A percentile compares a stretch with the other conserved stretches of the same genome.
These are phyloP conservation scores for Cantharellus anzutake DNA, from an alignment of 768 basidiomycete species.

Conservation along the genomic window DNA sequence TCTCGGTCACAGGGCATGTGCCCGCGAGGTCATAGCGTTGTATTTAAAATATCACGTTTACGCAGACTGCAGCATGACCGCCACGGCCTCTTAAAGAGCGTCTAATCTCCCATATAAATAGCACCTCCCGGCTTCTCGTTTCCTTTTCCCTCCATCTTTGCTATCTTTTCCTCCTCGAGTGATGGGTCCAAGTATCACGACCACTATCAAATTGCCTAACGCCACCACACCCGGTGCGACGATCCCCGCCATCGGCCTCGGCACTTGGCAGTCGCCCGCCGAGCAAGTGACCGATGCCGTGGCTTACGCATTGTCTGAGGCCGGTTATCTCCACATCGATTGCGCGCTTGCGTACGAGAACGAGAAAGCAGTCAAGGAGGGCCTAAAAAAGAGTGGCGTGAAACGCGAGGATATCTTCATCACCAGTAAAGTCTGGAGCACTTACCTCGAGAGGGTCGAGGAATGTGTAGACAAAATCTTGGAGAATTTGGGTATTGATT, in stretches of 20 bases:
- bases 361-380: constrained; percentile 43
- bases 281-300: constrained; percentile 60
- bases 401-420: constrained; percentile 58
- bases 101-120: too few relatives aligned
- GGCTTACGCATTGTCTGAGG: constrained; percentile 40
- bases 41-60: too few relatives aligned
- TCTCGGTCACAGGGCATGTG: too few relatives aligned
- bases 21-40: too few relatives aligned
- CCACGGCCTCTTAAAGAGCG: too few relatives aligned
- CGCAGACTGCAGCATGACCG: too few relatives aligned
- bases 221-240: neutral
- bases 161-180: neutral
- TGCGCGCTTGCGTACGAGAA: constrained; percentile 43
- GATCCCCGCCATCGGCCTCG: constrained; percentile 12
- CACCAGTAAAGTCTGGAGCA: constrained; percentile 28
- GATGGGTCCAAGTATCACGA: neutral
- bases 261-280: constrained; percentile 63
- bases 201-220: neutral
- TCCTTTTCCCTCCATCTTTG: too few relatives aligned
- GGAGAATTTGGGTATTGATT: constrained; percentile 44
- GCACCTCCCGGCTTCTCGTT: too few relatives aligned
- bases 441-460: constrained; percentile 34
- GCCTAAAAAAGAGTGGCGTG: constrained; percentile 59
- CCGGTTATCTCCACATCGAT: constrained; percentile 58
- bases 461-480: constrained; percentile 55